phyloP scores from a whole-genome alignment of 306 rosid species.

The Casuarina glauca region DNA sequence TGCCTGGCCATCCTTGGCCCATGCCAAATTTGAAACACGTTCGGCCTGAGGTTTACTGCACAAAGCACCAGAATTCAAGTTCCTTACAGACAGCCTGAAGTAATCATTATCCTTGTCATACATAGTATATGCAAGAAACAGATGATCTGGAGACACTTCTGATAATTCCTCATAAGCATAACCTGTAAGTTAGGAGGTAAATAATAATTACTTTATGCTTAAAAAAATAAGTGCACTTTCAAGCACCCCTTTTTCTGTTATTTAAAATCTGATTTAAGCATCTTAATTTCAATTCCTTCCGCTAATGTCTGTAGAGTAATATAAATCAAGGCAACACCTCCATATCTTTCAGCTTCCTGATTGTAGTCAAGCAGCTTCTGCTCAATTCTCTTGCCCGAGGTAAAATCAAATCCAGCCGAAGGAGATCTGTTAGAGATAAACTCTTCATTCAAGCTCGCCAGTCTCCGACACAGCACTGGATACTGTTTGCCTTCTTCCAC shows the following conservation, averaged over 20 bases:
- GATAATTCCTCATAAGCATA: conserved; percentile 92
- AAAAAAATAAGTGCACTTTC: conserved; percentile 4
- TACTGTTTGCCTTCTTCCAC: conserved; percentile 87
- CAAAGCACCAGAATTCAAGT: conserved; percentile 85
- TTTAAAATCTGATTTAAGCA: not conserved
- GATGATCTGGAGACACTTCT: conserved; percentile 80
- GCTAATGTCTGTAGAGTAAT: not conserved
- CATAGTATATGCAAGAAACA: conserved; percentile 86
- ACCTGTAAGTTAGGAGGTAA: conserved; percentile 44
- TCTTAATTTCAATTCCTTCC: not conserved
- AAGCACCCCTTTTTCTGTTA: not conserved
- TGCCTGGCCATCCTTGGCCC: conserved; percentile 86
- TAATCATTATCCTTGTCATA: conserved; percentile 84
- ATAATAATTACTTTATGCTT: conserved; percentile 3
- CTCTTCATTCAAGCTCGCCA: conserved; percentile 75
- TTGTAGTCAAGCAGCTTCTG: conserved; percentile 87
- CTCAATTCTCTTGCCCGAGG: conserved; percentile 85
- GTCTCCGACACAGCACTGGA: conserved; percentile 72
- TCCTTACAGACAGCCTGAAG: conserved; percentile 79
- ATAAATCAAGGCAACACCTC: conserved; percentile 46
- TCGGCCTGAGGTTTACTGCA: conserved; percentile 88
- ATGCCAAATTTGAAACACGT: conserved; percentile 80
- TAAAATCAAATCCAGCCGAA: conserved; percentile 82
- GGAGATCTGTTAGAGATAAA: conserved; percentile 78
- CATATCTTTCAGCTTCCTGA: conserved; percentile 84